Evolutionary conservation across 1,284 basidiomycete species (phyloP), one percentile per base, ranked within the genome.

Genomic region (Puccinia horiana): DNA sequence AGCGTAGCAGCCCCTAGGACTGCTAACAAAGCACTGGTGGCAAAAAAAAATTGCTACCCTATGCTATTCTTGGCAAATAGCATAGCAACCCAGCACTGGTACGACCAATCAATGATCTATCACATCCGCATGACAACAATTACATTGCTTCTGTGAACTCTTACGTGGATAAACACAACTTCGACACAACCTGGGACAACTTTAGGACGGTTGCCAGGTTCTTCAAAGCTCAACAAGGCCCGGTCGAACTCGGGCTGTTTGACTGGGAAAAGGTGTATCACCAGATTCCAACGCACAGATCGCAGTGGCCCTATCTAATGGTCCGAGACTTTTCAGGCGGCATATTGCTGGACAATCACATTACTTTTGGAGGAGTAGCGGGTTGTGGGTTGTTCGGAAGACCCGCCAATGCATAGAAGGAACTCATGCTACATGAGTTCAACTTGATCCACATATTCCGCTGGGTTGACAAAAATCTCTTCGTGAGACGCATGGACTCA

Each of bases 381-480:
- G n/a, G 61, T 29, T 63, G 61, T 29, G 61, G 61, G 9, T 63
- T 26, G 16, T 63, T 63, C 20, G 61, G 61, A 6, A 29, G 61
- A 6, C 40, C 20, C 8, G 44, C 44, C 16, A 40, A 74, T 14
- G 32, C 72, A 29, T 74, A 47, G 72, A 74, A 56, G 44, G 47
- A 49, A 23, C 9, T 74, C 2, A 74, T 74, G 72, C 9, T 35
- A 54, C 0, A 26, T 37, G 54, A 74, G 37, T 74, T 74, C 37
- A n/a, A 74, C 32, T 16, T 74, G 16, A 11, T 54, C 11, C 16
- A 54, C 8, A 40, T 74, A 1, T 74, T 74, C 32, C 18, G 72
- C 0, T 74, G 72, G 72, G 72, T 52, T 1, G 44, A 74, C 72
- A n/a, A 74, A 32, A 73, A 73, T 52, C 35, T 70, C 20, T 70